Percentiles rank a stretch among this genome's conserved stretches.
These are phyloP conservation scores for Penicillium cinerascens DNA, from an alignment of 495 filamentous ascomycete species.

Conservation along the genomic window DNA sequence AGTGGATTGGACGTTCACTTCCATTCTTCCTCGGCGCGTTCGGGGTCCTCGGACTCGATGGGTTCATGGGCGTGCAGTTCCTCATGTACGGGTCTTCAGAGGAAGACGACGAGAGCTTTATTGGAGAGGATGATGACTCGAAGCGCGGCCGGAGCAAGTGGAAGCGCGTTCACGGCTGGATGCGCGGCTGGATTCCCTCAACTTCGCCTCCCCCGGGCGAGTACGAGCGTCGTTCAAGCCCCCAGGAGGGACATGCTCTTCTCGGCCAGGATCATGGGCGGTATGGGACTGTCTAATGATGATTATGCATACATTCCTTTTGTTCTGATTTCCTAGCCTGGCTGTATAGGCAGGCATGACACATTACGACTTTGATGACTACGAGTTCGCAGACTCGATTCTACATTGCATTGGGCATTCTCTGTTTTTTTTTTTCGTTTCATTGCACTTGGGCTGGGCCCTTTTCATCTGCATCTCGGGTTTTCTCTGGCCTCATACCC, in stretches of 20 bases:
- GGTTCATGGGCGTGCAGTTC: slow-evolving; percentile 63
- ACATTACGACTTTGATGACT: slow-evolving; percentile 16
- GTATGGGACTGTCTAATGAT: slow-evolving; percentile 36
- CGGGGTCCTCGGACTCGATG: slow-evolving; percentile 65
- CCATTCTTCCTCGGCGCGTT: slow-evolving; percentile 72
- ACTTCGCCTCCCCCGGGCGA: slow-evolving; percentile 25
- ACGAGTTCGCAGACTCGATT: neutral
- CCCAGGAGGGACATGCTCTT: slow-evolving; percentile 34
- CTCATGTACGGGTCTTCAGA: slow-evolving; percentile 52
- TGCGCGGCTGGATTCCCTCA: slow-evolving; percentile 65
- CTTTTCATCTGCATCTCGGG: neutral
- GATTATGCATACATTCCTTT: slow-evolving; percentile 1
- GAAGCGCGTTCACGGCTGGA: slow-evolving; percentile 60
- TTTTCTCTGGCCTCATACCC: neutral
- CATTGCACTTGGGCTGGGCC: neutral
- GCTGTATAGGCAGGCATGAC: slow-evolving; percentile 5
- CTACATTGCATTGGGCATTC: slow-evolving; percentile 7
- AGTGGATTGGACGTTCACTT: slow-evolving; percentile 57
- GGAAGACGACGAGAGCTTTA: slow-evolving; percentile 20
- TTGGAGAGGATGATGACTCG: slow-evolving; percentile 26
- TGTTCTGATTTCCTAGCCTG: neutral
- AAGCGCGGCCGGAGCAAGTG: slow-evolving; percentile 46
- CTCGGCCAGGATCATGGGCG: slow-evolving; percentile 27
- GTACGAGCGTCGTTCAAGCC: neutral
- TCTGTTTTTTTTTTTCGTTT: neutral